Percentiles rank a stretch among this genome's conserved stretches.
These are phyloP conservation scores for Penicillium vulpinum DNA, from an alignment of 2,329 filamentous ascomycete species.

Conservation along the genomic window DNA sequence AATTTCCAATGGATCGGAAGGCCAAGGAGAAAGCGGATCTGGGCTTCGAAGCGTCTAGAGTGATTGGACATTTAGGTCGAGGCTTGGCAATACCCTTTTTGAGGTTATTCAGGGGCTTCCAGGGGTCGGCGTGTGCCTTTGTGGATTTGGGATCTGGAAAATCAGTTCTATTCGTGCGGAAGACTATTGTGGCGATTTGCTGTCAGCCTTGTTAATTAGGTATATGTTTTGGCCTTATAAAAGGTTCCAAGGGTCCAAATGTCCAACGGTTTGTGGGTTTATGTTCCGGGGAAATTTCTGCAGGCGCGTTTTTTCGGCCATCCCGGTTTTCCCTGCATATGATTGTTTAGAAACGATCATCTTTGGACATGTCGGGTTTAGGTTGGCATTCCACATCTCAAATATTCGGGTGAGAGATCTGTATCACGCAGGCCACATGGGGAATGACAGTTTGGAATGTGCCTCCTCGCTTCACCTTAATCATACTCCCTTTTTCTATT, in stretches of 20 bases:
- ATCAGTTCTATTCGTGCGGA: background rate
- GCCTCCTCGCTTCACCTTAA: background rate
- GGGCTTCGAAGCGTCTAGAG: conserved; percentile 4
- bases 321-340: background rate
- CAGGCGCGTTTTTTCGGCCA: no score
- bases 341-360: no score
- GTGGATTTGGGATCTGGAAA: background rate
- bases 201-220: background rate
- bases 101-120: conserved; percentile 21
- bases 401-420: background rate
- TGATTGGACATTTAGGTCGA: conserved; percentile 4
- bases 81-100: conserved; percentile 19
- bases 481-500: no score
- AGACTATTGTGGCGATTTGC: background rate
- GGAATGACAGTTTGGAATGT: background rate
- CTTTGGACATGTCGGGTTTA: conserved; percentile 1
- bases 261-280: background rate
- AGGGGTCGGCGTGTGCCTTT: background rate
- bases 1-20: conserved; percentile 4
- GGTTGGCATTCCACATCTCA: background rate
- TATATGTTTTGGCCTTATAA: background rate
- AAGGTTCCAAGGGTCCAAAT: conserved; percentile 2
- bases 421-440: conserved; percentile 1
- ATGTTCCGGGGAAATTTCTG: conserved; percentile 5
- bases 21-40: conserved; percentile 21